Percentiles rank a stretch among this genome's conserved stretches.
These are phyloP conservation scores for Blastobotrys muscicola DNA, from an alignment of 805 yeast species.

Conservation along the genomic window DNA sequence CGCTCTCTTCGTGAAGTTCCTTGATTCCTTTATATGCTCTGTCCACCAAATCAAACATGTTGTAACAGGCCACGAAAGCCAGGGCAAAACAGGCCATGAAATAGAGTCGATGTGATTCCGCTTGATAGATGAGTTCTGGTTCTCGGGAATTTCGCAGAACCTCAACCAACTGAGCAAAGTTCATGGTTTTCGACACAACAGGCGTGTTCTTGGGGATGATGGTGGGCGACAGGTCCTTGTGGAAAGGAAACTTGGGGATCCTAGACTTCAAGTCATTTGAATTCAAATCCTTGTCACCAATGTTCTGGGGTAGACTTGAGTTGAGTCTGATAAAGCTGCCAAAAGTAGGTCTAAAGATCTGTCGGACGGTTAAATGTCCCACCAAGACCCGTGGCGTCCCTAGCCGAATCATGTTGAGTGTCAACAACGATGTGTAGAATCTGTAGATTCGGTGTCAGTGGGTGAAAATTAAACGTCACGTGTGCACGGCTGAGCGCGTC, in stretches of 20 bases:
- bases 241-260: constrained; percentile 57
- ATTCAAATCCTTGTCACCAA: constrained; percentile 13
- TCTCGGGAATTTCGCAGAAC: constrained; percentile 43
- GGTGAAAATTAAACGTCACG: too few relatives aligned
- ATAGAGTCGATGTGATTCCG: constrained; percentile 73
- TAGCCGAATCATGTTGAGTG: too few relatives aligned
- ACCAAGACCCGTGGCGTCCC: too few relatives aligned
- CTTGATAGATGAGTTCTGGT: constrained; percentile 72
- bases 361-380: too few relatives aligned
- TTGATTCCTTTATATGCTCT: constrained; percentile 44
- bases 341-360: neutral
- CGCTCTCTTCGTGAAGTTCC: constrained; percentile 45
- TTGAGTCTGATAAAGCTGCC: neutral
- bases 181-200: constrained; percentile 45
- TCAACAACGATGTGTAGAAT: too few relatives aligned
- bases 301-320: constrained; percentile 1
- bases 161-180: constrained; percentile 53
- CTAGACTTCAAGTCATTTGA: constrained; percentile 45
- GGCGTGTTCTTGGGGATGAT: constrained; percentile 72
- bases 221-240: constrained; percentile 54
- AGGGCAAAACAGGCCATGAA: constrained; percentile 60
- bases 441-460: too few relatives aligned
- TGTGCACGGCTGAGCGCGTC: too few relatives aligned
- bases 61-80: constrained; percentile 63
- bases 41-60: constrained; percentile 44